Evolutionary conservation across 2,329 filamentous ascomycete genomes (phyloP), one percentile per base, ranked within the genome.

Genomic region (Botryotinia convoluta): DNA sequence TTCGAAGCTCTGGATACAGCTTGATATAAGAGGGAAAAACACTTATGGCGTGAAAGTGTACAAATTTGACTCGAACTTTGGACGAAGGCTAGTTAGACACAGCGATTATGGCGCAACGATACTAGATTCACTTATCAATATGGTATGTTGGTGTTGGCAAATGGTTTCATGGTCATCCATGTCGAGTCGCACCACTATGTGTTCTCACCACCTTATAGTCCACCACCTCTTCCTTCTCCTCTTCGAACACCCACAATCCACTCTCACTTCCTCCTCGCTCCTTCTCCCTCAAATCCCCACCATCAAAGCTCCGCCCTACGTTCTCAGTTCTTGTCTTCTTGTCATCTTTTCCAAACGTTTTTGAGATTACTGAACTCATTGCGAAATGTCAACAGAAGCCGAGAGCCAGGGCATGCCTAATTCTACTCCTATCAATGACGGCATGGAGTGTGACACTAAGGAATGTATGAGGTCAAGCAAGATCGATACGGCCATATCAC

Each of bases 391-490:
- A 57, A 20, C 16, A 57, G 45, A 69, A 18, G 37, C 32, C 32
- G 37, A 37, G 18, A 69, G 35, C 18, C 37, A 54, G 16, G 37
- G 7, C 51, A 16, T 42, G 9, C 22, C 6, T 10, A 18, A 35
- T 26, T 69, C 20, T 42, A 60, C 51, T 14, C 26, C 32, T 29
- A 16, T 45, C 48, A 72, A 74, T n/a, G 69, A 72, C 20, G 81
- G 81, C 12, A 81, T 81, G 69, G 77, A 83, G 65, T 81, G 81
- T 60, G 83, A 83, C 14, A 78, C 83, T 35, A 86, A 86, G 78
- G 81, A 86, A 80, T 88, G 8, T 88, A 87, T 74, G 12, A 54
- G n/a, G 84, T 84, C 70, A 87, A 84, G 18, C 81, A 84, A 63
- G 87, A 86, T 16, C 81, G 84, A 48, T 82, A 83, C 12, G 26